Base-by-base conservation (phyloP, 2,329 filamentous ascomycete genomes). In the Pestalotiopsis fici region DNA sequence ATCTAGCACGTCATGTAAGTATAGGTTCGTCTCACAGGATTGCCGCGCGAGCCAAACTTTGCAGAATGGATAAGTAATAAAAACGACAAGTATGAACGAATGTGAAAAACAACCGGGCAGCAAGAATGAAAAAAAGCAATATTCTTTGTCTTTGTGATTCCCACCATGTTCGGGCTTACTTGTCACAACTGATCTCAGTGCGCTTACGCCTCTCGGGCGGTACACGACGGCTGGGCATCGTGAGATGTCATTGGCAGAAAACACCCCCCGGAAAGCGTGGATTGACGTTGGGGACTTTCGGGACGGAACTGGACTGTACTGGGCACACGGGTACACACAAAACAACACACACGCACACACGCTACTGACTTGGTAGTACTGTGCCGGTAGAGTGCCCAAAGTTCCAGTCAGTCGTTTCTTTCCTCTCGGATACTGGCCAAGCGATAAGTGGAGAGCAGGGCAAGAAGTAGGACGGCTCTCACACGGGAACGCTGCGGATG, bases 111-210 rank as follows among this genome's bases (percentile, higher is more conserved):
- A 31, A 23, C n/a, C 59, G 37, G 27, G 57, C n/a, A n/a, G 21
- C 12, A 23, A 50, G 43, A 50, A 21, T 50, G 21, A 7, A 50
- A 21, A 50, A 50, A 50, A 50, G 43, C 43, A 50, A 50, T 50
- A 11, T 35, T 35, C 11, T 35, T 35, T 35, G n/a, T 27, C 23
- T 15, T 50, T 21, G 43, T 50, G 43, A 50, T n/a, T 50, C 43
- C 43, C 43, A 50, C 43, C 43, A 50, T 50, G 43, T 50, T 47
- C 18, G 43, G 21, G 61, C 67, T 66, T 63, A 69, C 67, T 65
- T 81, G 74, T 83, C 82, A 74, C 82, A 83, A 65, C 76, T 79
- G 18, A 79, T 80, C 69, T 83, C 82, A 63, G 82, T 82, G 27
- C 81, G 76, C 69, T 83, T 82, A 56, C 82, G 77, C 71, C 82